A percentile compares a stretch with the other conserved stretches of the same genome.
phyloP scores from a whole-genome alignment of 306 rosid species.

The Alnus glutinosa region DNA sequence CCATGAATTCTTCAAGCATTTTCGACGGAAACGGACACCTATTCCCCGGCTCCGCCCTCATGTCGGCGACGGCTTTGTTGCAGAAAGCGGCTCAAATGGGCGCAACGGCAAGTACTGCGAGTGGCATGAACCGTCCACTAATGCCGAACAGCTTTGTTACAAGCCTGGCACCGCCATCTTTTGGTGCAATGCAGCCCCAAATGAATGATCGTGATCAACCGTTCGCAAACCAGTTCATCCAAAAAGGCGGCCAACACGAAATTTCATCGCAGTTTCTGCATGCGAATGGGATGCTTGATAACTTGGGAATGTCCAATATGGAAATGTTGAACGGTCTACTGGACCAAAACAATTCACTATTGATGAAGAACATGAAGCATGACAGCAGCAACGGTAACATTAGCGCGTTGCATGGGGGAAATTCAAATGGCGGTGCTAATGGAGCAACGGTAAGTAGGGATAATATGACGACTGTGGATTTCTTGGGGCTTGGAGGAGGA shows the following conservation, averaged over 20 bases:
- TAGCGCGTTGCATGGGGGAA: slow-evolving; percentile 34
- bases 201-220: slow-evolving; percentile 31
- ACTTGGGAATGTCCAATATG: slow-evolving; percentile 38
- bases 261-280: slow-evolving; percentile 27
- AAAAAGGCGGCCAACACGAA: slow-evolving; percentile 28
- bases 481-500: slow-evolving; percentile 66
- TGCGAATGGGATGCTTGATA: slow-evolving; percentile 17
- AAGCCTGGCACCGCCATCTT: slow-evolving; percentile 59
- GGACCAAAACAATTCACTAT: slow-evolving; percentile 51
- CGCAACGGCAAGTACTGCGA: slow-evolving; percentile 39
- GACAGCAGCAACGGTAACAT: slow-evolving; percentile 15
- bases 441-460: slow-evolving; percentile 29
- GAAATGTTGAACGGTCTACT: slow-evolving; percentile 56
- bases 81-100: slow-evolving; percentile 95
- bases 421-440: slow-evolving; percentile 3
- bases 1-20: slow-evolving; percentile 24
- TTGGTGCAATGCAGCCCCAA: slow-evolving; percentile 30
- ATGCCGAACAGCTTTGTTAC: slow-evolving; percentile 21
- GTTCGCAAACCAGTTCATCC: slow-evolving; percentile 45
- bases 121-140: not conserved
- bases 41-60: slow-evolving; percentile 36
- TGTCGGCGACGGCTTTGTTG: slow-evolving; percentile 78
- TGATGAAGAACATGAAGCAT: slow-evolving; percentile 49
- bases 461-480: slow-evolving; percentile 67
- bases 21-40: slow-evolving; percentile 41